Base-by-base conservation (phyloP, 2,329 filamentous ascomycete genomes). In the Tolypocladium amazonense region DNA sequence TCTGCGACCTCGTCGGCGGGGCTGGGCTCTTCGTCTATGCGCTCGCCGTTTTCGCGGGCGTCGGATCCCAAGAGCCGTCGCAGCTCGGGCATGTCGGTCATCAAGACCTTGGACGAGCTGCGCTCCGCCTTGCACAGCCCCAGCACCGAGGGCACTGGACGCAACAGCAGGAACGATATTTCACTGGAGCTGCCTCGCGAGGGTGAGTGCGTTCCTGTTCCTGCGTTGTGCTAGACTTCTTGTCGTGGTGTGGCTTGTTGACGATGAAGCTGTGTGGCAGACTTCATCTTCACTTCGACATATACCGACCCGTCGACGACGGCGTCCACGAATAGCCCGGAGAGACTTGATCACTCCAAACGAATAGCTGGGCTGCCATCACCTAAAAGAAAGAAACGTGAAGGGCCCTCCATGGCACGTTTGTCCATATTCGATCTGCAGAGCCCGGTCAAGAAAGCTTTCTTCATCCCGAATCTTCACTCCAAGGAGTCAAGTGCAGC, bases 401-500 rank as follows among this genome's bases (percentile, higher is more conserved):
- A 52, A 18, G 37, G 30, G 35, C 25, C 27, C 6, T 25, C 56
- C 20, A 38, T 38, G 56, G 56, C 41, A 6, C 56, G 41, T 18
- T 20, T 37, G 41, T 43, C 56, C 4, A 27, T 47, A 1, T 25
- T 50, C 23, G 53, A 52, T 23, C 53, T 56, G 33, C 56, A 39
- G 52, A 58, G 59, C 5, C 59, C 56, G 23, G 53, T 43, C 9
- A 39, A 43, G 11, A 56, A 43, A n/a, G 56, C 53, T n/a, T 60
- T 59, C 39, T 52, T 50, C 45, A 35, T 57, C 45, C 59, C 57
- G n/a, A 20, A 12, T 9, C 35, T 41, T 2, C 14, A 18, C 23
- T 20, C 69, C 59, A 63, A 64, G 12, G 66, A 67, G 25, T 69
- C 68, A 2, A 64, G 65, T 11, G 68, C 70, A 23, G 67, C 70